Evolutionary conservation across 2,329 filamentous ascomycete genomes (phyloP), one percentile per base, ranked within the genome.

Genomic region (Pseudogymnoascus sp.): DNA sequence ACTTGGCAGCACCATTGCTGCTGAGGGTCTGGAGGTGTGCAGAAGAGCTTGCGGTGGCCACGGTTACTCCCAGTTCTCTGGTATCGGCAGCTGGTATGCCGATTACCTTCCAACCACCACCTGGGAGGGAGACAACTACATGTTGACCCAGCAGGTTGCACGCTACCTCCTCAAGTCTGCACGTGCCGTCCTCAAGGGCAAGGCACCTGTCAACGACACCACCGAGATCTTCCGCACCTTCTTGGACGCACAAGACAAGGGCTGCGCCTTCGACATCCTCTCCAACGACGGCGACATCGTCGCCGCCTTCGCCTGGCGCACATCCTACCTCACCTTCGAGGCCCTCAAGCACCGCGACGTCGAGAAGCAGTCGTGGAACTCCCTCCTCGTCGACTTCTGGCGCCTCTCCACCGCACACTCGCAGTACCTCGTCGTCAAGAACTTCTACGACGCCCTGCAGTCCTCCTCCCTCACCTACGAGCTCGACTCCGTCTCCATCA

Each of bases 81-180:
- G 89, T n/a, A 90, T 93, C 68, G 89, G 88, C 1, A 77, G 82
- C 16, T 89, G 84, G 82, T 92, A 91, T 70, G 81, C 88, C 28
- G 89, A 92, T 73, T 91, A 91, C 72, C 79, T 91, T 1, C 88
- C 89, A 14, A 89, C 84, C 0, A 75, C 79, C 12, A 76, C 73
- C 4, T 90, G 87, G 86, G 89, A 91, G 73, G 89, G 89, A 50
- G 89, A 91, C 77, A 91, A 90, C 78, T 91, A 89, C 78, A 91
- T 92, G 89, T 79, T 92, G 64, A 90, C 88, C 8, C 89, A 92
- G 74, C 89, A 92, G 76, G 89, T 91, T 2, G 87, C 87, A 2
- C 83, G 88, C 64, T 91, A 82, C 78, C 82, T 92, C 53, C 82
- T 92, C 67, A 92, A 91, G 80, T 85, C 88, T 2, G 89, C 88